phyloP scores from a whole-genome alignment of 495 filamentous ascomycete species.

The Tuber calosporum region DNA sequence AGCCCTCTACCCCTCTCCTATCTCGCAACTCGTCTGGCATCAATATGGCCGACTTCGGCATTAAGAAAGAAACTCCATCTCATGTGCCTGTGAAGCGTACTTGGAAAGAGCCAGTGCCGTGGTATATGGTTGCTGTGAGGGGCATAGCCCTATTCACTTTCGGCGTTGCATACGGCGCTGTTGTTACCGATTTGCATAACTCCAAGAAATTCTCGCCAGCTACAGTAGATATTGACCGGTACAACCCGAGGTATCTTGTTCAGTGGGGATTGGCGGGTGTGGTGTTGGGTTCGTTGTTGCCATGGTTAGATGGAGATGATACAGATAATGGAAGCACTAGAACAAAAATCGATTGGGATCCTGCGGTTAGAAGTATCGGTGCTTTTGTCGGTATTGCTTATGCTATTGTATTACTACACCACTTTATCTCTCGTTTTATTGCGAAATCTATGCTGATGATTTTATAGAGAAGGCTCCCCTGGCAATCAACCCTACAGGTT shows the following conservation, averaged over 20 bases:
- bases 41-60: conserved; percentile 30
- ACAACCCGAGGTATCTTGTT: conserved; percentile 61
- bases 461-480: conserved; percentile 69
- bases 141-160: conserved; percentile 66
- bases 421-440: conserved; percentile 8
- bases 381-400: conserved; percentile 95
- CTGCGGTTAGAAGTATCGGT: conserved; percentile 77
- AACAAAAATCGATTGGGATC: conserved; percentile 63
- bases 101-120: not conserved
- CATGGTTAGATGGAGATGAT: conserved; percentile 66
- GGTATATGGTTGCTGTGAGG: conserved; percentile 42
- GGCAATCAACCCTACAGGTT: conserved; percentile 88
- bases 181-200: conserved; percentile 77
- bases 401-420: conserved; percentile 61
- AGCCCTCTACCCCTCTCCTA: conserved; percentile 41
- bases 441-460: conserved; percentile 6
- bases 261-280: conserved; percentile 81
- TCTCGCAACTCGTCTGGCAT: conserved; percentile 27
- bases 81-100: not conserved
- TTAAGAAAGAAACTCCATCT: conserved; percentile 2
- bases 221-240: conserved; percentile 41
- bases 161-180: conserved; percentile 73
- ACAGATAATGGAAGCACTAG: conserved; percentile 13
- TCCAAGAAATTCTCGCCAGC: conserved; percentile 56
- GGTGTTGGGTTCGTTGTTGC: conserved; percentile 66